phyloP scores from a whole-genome alignment of 2,329 filamentous ascomycete genomes.

The Grosmannia clavigera region DNA sequence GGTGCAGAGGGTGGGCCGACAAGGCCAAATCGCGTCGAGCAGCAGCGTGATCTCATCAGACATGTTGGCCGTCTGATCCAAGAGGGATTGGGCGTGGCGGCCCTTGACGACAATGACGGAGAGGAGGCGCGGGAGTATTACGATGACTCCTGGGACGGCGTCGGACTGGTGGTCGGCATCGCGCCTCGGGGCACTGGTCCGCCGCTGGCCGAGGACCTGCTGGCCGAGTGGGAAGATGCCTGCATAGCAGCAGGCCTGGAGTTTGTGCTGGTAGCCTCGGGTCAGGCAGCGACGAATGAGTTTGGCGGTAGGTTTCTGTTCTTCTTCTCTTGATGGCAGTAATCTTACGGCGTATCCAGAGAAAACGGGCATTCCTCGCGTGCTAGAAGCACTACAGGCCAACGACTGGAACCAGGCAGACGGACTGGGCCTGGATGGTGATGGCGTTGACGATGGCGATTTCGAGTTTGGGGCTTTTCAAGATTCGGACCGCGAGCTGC shows the following conservation, averaged over 20 bases:
- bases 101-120: constrained; percentile 28
- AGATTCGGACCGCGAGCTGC: constrained; percentile 17
- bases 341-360: constrained; percentile 4
- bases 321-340: not conserved
- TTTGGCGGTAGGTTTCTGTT: constrained; percentile 37
- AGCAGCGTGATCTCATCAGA: constrained; percentile 30
- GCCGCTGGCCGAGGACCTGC: constrained; percentile 18
- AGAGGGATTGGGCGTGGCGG: constrained; percentile 51
- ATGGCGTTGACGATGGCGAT: constrained; percentile 18
- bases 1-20: not conserved
- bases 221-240: constrained; percentile 49
- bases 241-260: constrained; percentile 47
- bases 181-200: constrained; percentile 20
- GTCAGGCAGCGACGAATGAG: constrained; percentile 35
- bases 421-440: constrained; percentile 8
- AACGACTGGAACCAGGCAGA: constrained; percentile 44
- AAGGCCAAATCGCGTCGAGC: not conserved
- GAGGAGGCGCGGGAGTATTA: constrained; percentile 47
- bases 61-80: constrained; percentile 43
- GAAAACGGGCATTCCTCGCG: constrained; percentile 31
- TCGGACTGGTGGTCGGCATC: constrained; percentile 46
- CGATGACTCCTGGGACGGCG: constrained; percentile 44
- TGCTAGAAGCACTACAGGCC: constrained; percentile 48
- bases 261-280: constrained; percentile 40
- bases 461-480: constrained; percentile 21